Evolutionary conservation across 306 rosid genomes (phyloP), one percentile per base, ranked within the genome.

Genomic region (Carpinus viminea): DNA sequence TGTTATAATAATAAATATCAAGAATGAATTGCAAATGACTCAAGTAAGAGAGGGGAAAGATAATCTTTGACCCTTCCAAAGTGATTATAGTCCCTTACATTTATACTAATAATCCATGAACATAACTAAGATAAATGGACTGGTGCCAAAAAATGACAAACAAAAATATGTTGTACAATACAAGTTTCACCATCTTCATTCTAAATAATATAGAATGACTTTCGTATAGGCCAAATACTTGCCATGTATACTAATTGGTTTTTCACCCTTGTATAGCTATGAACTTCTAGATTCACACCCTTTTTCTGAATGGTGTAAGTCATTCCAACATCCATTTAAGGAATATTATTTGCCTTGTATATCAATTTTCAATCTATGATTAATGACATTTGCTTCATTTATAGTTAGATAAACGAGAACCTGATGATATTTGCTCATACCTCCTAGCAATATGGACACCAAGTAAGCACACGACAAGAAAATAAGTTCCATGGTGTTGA

Each of bases 371-470:
- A 72, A 47, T 74, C 8, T 69, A 52, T 47, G 43, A 48, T 72
- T 52, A 70, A 61, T 41, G 80, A 38, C 48, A 77, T 78, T 80
- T 79, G 45, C 86, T 60, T 48, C 84, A 82, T 90, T 74, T 89
- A 81, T 89, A 89, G 85, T 72, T 93, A 90, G 97, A 91, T 51
- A 82, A 12, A 69, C 90, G 98, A 78, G 99, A 96, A 88, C 87
- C 89, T 31, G 99, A 93, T 83, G 99, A 96, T 82, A 98, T 98
- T 24, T 88, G 94, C 86, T 84, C 79, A 59, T 96, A 96, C 90
- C 94, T 96, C 73, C 89, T 96, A 78, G 98, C 99, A 65, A 93
- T 96, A 83, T 96, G 99, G 99, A 89, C 98, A 71, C 99, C 99
- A 90, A 98, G 99, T 90, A 88, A 69, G 80, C 68, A 77, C 79